Evolutionary conservation across 768 basidiomycete species (phyloP), one percentile per base, ranked within the genome.

Genomic region (Asterophora parasitica): DNA sequence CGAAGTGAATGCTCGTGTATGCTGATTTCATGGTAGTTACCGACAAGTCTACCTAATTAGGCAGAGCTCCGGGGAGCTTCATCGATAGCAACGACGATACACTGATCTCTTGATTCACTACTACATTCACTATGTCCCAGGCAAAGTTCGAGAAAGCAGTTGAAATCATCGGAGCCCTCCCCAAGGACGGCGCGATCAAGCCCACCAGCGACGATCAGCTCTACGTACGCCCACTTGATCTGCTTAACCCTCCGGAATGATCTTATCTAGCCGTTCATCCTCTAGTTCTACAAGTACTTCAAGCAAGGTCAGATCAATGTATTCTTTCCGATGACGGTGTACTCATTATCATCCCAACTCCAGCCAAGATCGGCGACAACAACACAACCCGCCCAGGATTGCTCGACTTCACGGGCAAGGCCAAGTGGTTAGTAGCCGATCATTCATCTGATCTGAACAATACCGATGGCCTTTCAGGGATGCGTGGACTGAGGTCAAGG

Each of bases 201-300:
- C 89, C 90, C 15, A 54, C 70, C 13, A 68, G 77, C 54, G 83
- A 85, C 9, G 85, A 90, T 48, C 78, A 90, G 73, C 87, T 97
- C 56, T 73, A 70, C 58, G 94, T 93, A 65, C 63, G 88, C 71
- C 30, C n/a, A 35, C 33, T 35, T 27, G 30, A 42, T 10, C 34
- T 44, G 52, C 55, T 51, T 45, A 49, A 42, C 12, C 2, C 39
- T 36, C 46, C 19, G 47, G 8, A 33, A 44, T 38, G 40, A 51
- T 51, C 23, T 23, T 23, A 23, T 23, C 17, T 43, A 42, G 28
- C 50, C 51, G 49, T 51, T 36, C 26, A 46, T 39, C 50, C 43
- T 27, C 23, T 49, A 97, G 94, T 96, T 96, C 76, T 99, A 98
- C 76, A 77, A 76, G 57, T 81, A 85, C 66, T 97, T 75, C 80